Conservation (phyloP, 2,329 filamentous ascomycete species). For the Neopestalotiopsis sp. region DNA sequence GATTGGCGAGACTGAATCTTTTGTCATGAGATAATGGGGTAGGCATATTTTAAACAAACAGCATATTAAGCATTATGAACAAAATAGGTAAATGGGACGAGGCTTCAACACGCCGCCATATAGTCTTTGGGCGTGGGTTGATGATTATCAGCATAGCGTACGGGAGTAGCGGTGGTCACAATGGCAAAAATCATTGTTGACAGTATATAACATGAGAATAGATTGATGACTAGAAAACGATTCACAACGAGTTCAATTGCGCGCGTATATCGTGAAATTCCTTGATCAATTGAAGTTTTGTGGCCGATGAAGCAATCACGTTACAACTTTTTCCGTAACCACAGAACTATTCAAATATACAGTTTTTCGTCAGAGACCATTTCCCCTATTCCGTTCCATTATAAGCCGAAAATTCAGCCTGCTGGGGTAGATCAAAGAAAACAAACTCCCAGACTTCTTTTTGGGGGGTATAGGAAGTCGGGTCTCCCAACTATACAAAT, state of each 20-base stretch:
- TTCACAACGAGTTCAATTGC: not conserved
- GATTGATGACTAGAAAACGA: not conserved
- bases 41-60: not conserved
- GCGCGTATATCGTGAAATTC: not conserved
- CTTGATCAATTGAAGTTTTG: slow-evolving; percentile 2
- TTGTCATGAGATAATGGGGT: not conserved
- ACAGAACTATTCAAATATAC: slow-evolving; percentile 13
- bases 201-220: not conserved
- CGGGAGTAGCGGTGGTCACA: not conserved
- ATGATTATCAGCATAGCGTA: not conserved
- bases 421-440: not conserved
- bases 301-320: slow-evolving; percentile 6
- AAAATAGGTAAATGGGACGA: not conserved
- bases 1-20: not conserved
- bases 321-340: slow-evolving; percentile 11
- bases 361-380: not conserved
- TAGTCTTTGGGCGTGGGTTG: not conserved
- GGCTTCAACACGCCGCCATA: not conserved
- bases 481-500: slow-evolving; percentile 16
- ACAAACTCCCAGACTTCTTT: not conserved
- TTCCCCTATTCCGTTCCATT: not conserved
- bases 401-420: not conserved
- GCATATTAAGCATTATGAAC: too few species aligned
- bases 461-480: slow-evolving; percentile 17
- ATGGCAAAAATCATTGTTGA: not conserved